These are phyloP conservation scores for Plasmodium reichenowi DNA, from an alignment of 169 alveolate species.

Conservation along the genomic window DNA sequence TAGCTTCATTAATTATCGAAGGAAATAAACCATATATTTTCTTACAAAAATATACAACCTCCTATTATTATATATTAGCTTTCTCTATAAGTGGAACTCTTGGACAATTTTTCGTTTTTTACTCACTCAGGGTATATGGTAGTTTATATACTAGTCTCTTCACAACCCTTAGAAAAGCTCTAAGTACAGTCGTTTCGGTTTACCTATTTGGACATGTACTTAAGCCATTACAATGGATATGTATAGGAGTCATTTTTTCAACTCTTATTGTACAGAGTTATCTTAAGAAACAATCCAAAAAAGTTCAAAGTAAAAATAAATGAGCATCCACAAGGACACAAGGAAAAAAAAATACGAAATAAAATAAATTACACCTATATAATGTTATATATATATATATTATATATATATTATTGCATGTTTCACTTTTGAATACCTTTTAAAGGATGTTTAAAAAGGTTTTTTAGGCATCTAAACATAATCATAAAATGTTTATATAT, in stretches of 20 bases:
- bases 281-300: constrained; percentile 74
- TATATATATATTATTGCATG: too few relatives aligned
- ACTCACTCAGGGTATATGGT: constrained; percentile 89
- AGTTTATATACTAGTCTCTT: constrained; percentile 91
- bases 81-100: constrained; percentile 88
- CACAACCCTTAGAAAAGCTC: constrained; percentile 91
- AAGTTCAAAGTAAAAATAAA: constrained; percentile 27
- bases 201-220: constrained; percentile 88
- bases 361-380: not conserved
- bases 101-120: constrained; percentile 92
- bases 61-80: constrained; percentile 80
- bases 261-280: constrained; percentile 86
- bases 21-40: constrained; percentile 85
- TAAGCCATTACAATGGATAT: constrained; percentile 88
- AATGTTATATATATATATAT: too few relatives aligned
- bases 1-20: constrained; percentile 85
- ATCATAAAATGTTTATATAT: too few relatives aligned
- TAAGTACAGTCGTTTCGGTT: constrained; percentile 91
- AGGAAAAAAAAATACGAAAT: not conserved
- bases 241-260: constrained; percentile 86
- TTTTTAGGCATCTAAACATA: too few relatives aligned
- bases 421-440: too few relatives aligned
- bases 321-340: not conserved
- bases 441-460: too few relatives aligned
- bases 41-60: constrained; percentile 73